Conservation (phyloP, 2,329 filamentous ascomycete genomes). For the Lachnellula suecica region DNA sequence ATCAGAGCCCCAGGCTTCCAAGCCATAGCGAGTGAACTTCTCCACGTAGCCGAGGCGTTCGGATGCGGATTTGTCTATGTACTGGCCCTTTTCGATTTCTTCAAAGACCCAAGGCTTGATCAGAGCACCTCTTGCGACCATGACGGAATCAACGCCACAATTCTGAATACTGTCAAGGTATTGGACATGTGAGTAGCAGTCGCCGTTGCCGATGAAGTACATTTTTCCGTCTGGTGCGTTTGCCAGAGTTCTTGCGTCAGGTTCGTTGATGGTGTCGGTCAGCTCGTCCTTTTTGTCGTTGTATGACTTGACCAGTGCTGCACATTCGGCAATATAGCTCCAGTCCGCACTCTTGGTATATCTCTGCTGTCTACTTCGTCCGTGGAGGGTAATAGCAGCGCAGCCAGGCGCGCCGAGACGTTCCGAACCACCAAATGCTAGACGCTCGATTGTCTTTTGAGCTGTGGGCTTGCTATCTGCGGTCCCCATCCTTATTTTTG, state of each 20-base stretch:
- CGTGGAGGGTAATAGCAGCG: constrained; percentile 94
- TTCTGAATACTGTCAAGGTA: constrained; percentile 78
- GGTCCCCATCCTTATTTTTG: constrained; percentile 92
- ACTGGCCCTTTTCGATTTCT: constrained; percentile 88
- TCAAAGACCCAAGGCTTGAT: constrained; percentile 99
- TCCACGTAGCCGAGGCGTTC: constrained; percentile 86
- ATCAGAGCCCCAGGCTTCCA: constrained; percentile 94
- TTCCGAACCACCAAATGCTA: constrained; percentile 75
- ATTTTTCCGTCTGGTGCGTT: constrained; percentile 66
- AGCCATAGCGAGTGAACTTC: constrained; percentile 84
- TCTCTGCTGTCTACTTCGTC: constrained; percentile 87
- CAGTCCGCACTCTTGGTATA: constrained; percentile 94
- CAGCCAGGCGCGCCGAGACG: constrained; percentile 77
- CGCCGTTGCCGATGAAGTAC: constrained; percentile 95
- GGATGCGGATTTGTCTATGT: constrained; percentile 88
- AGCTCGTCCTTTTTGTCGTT: constrained; percentile 66
- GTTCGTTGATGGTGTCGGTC: constrained; percentile 74
- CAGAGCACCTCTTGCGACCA: constrained; percentile 93
- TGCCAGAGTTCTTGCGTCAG: constrained; percentile 72
- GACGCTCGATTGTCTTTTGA: constrained; percentile 75
- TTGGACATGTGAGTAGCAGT: constrained; percentile 90
- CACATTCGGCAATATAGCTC: constrained; percentile 89
- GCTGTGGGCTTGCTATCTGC: constrained; percentile 78
- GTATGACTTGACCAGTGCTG: constrained; percentile 78
- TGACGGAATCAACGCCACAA: constrained; percentile 84